A percentile compares a stretch with the other conserved stretches of the same genome.
phyloP scores from a whole-genome alignment of 2,329 filamentous ascomycete genomes.

The Nemania sp. region DNA sequence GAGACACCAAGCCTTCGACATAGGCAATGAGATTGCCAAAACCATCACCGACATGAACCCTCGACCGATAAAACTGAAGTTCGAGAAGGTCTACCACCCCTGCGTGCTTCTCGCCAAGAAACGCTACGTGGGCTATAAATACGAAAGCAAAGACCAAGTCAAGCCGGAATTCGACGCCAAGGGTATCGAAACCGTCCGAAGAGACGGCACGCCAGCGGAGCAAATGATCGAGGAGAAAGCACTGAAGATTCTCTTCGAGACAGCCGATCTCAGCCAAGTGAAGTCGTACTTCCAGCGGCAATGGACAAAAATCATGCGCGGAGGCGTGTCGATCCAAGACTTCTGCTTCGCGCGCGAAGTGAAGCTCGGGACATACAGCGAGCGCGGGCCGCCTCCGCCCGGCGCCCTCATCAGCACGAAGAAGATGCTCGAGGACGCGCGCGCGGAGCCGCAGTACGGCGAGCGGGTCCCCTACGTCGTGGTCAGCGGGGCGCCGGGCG shows the following conservation, averaged over 20 bases:
- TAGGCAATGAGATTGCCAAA: constrained; percentile 89
- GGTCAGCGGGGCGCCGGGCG: constrained; percentile 82
- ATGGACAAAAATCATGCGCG: constrained; percentile 89
- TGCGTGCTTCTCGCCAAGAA: constrained; percentile 96
- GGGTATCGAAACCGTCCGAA: constrained; percentile 94
- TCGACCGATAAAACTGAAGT: constrained; percentile 90
- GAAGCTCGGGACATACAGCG: constrained; percentile 83
- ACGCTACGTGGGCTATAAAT: constrained; percentile 97
- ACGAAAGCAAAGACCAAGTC: constrained; percentile 74
- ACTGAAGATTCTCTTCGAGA: constrained; percentile 85
- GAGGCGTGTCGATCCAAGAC: constrained; percentile 86
- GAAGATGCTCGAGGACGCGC: constrained; percentile 82
- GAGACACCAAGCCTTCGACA: constrained; percentile 83
- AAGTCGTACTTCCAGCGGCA: constrained; percentile 89
- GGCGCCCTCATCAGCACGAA: constrained; percentile 87
- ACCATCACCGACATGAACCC: constrained; percentile 89
- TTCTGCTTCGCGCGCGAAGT: constrained; percentile 96
- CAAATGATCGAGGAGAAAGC: constrained; percentile 96
- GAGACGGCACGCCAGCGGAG: constrained; percentile 92
- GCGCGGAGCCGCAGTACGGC: constrained; percentile 89
- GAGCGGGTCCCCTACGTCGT: constrained; percentile 96
- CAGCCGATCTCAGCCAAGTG: constrained; percentile 82
- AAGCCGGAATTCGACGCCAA: constrained; percentile 95
- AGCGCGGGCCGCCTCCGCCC: constrained; percentile 77
- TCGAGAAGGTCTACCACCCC: constrained; percentile 97